These are phyloP conservation scores for Elsinoe ampelina DNA, from an alignment of 2,329 filamentous ascomycete species.

Conservation along the genomic window DNA sequence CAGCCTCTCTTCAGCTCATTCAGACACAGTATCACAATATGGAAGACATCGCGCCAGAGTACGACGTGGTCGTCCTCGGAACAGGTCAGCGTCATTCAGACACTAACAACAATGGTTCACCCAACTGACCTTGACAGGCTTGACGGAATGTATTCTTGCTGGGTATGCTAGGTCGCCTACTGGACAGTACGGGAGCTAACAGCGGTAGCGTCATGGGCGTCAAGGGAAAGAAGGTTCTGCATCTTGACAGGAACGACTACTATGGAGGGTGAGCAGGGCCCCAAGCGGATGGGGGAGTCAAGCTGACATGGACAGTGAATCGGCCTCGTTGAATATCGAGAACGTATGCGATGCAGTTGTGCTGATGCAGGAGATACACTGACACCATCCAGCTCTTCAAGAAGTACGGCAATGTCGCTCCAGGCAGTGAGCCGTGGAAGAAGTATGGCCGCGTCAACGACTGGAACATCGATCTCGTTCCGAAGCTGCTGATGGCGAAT, in stretches of 20 bases:
- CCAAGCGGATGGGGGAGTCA: slow-evolving; percentile 11
- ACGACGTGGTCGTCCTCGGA: slow-evolving; percentile 97
- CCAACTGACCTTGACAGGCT: slow-evolving; percentile 46
- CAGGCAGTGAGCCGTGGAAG: slow-evolving; percentile 89
- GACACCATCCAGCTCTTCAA: slow-evolving; percentile 69
- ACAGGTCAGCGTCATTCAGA: slow-evolving; percentile 54
- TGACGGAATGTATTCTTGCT: slow-evolving; percentile 98
- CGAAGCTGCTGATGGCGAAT: slow-evolving; percentile 97
- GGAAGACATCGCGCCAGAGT: slow-evolving; percentile 97
- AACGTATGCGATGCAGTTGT: slow-evolving; percentile 48
- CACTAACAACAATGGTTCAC: slow-evolving; percentile 16
- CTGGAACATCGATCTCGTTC: slow-evolving; percentile 98
- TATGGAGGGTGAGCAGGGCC: slow-evolving; percentile 72
- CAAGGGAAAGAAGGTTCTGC: slow-evolving; percentile 97
- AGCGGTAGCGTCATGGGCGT: slow-evolving; percentile 75
- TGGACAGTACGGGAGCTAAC: slow-evolving; percentile 19
- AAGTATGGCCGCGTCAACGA: slow-evolving; percentile 94
- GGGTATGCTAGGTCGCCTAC: slow-evolving; percentile 52
- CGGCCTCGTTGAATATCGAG: slow-evolving; percentile 94
- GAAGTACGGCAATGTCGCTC: slow-evolving; percentile 76
- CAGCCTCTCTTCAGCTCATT: neutral
- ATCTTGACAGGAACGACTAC: slow-evolving; percentile 97
- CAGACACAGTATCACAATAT: slow-evolving; percentile 48
- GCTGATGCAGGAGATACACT: slow-evolving; percentile 18
- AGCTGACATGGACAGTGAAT: slow-evolving; percentile 54